phyloP scores from a whole-genome alignment of 495 filamentous ascomycete species.

The Penicillium cinerascens region DNA sequence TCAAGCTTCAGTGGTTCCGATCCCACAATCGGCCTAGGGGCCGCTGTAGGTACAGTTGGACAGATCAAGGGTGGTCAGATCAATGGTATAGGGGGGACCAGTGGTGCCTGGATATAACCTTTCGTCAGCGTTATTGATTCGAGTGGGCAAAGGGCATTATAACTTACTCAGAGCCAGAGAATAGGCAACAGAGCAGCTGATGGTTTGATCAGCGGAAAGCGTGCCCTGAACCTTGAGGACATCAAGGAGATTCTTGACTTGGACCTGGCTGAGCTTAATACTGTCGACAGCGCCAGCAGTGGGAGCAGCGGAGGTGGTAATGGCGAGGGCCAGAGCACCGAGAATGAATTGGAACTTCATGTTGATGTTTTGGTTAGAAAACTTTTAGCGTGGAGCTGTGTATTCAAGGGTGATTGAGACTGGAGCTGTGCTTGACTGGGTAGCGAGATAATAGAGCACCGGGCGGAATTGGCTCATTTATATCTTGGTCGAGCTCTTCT shows the following conservation, averaged over 20 bases:
- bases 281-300: neutral
- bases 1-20: neutral
- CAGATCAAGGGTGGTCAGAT: constrained; percentile 10
- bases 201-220: constrained; percentile 9
- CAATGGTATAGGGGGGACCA: constrained; percentile 13
- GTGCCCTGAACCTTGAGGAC: neutral
- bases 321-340: constrained; percentile 4
- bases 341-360: constrained; percentile 12
- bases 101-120: neutral
- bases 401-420: neutral
- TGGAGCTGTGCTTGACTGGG: neutral
- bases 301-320: constrained; percentile 5
- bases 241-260: constrained; percentile 5
- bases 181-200: constrained; percentile 14
- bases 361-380: neutral
- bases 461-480: neutral
- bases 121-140: neutral
- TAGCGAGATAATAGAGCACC: neutral
- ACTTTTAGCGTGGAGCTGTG: neutral
- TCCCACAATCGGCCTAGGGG: neutral
- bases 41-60: constrained; percentile 14
- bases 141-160: too few relatives aligned
- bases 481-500: neutral
- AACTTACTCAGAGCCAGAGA: constrained; percentile 12
- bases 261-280: constrained; percentile 3